phyloP scores from a whole-genome alignment of 768 basidiomycete species.

The Pleurotus citrinopileatus region DNA sequence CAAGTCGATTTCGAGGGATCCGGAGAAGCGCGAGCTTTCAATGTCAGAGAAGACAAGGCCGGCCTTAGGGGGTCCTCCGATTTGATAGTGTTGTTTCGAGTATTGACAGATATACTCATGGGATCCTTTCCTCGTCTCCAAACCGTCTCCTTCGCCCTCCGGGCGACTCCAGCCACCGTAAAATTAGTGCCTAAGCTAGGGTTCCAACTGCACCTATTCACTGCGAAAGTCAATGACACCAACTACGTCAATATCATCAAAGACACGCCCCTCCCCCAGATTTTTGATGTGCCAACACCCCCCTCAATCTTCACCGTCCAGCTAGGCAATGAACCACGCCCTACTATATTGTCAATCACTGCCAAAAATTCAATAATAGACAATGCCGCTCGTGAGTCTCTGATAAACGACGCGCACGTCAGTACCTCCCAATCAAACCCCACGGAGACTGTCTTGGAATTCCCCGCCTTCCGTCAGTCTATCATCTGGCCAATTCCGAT shows the following conservation, averaged over 20 bases:
- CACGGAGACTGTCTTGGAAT: not conserved
- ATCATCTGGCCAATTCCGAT: constrained; percentile 30
- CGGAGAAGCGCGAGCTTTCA: constrained; percentile 12
- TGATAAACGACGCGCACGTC: not conserved
- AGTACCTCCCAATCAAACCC: not conserved
- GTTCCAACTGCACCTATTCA: constrained; percentile 21
- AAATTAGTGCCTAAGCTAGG: constrained; percentile 22
- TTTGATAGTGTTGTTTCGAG: constrained; percentile 23
- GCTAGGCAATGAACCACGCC: not conserved
- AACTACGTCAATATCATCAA: constrained; percentile 21
- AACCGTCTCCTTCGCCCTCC: constrained; percentile 19
- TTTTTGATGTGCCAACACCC: not conserved
- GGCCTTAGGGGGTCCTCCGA: constrained; percentile 23
- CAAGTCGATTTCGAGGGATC: constrained; percentile 16
- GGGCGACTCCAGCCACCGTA: constrained; percentile 18
- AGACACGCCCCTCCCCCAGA: not conserved
- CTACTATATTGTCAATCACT: no score
- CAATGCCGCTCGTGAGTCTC: not conserved
- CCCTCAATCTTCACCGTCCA: not conserved
- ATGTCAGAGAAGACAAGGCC: constrained; percentile 20
- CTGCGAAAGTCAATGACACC: constrained; percentile 24
- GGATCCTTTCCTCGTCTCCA: constrained; percentile 13
- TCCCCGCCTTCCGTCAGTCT: not conserved
- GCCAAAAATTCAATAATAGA: not conserved
- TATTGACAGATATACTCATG: constrained; percentile 25